Evolutionary conservation across 495 filamentous ascomycete species (phyloP).

Genomic region (Xylaria flabelliformis): DNA sequence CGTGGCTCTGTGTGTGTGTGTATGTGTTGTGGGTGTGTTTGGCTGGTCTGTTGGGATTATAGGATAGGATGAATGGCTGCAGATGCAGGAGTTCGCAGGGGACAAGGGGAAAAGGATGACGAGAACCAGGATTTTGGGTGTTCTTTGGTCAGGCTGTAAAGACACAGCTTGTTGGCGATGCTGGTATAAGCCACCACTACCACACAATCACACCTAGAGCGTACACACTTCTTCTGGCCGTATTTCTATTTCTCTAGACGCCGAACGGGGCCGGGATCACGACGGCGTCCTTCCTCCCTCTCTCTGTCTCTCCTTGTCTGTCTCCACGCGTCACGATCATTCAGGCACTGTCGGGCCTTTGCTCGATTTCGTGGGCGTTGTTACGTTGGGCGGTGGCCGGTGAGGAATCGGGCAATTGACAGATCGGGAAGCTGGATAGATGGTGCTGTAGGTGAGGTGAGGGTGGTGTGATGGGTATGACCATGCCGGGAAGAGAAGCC

Average conservation of each 20-base stretch:
- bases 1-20: not conserved
- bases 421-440: conserved; percentile 19
- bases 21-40: not conserved
- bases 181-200: conserved; percentile 16
- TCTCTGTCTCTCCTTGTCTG: not conserved
- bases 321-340: not conserved
- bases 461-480: conserved; percentile 25
- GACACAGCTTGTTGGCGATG: not conserved
- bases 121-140: conserved; percentile 20
- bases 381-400: conserved; percentile 6
- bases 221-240: not conserved
- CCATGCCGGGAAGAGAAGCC: conserved; percentile 20
- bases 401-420: conserved; percentile 12
- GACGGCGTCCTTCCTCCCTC: not conserved
- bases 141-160: not conserved
- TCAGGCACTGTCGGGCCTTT: conserved; percentile 14
- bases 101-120: conserved; percentile 3
- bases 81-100: conserved; percentile 29
- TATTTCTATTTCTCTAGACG: conserved; percentile 8
- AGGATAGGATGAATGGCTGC: conserved; percentile 28
- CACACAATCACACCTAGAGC: not conserved
- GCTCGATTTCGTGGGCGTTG: not conserved
- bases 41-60: conserved; percentile 15
- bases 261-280: not conserved
- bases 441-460: conserved; percentile 22